Evolutionary conservation across 139 green algal genomes (phyloP).

Genomic region (Haematococcus lacustris): DNA sequence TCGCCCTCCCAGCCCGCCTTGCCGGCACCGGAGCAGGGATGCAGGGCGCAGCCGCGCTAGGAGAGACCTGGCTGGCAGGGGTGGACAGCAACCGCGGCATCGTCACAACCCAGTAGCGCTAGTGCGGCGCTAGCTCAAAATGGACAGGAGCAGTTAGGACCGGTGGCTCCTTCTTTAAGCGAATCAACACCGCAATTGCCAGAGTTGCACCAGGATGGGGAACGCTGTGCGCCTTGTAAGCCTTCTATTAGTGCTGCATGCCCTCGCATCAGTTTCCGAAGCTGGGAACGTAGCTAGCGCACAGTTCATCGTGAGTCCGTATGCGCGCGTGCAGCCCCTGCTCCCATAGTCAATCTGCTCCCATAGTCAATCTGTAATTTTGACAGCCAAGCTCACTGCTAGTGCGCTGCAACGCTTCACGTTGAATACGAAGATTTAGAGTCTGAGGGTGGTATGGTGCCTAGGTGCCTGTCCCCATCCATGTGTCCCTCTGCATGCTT

Average conservation of each 20-base stretch:
- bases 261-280: too few relatives aligned
- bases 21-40: background rate
- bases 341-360: background rate
- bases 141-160: too few relatives aligned
- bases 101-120: background rate
- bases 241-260: too few relatives aligned
- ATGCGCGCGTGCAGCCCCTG: background rate
- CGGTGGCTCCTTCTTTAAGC: too few relatives aligned
- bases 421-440: background rate
- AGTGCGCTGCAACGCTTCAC: background rate
- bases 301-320: background rate
- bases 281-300: too few relatives aligned
- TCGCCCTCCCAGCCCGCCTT: background rate
- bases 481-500: background rate
- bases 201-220: too few relatives aligned
- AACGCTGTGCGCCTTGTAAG: too few relatives aligned
- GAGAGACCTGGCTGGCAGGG: background rate
- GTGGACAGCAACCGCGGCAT: background rate
- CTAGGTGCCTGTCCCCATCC: background rate
- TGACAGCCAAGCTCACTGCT: background rate
- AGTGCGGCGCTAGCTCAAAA: background rate
- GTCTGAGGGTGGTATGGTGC: background rate
- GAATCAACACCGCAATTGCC: too few relatives aligned
- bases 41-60: background rate
- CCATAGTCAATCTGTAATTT: background rate